Percentiles rank a stretch among this genome's conserved stretches.
phyloP scores from a whole-genome alignment of 192 early-diverging fungal genomes.

The Entomortierella beljakovae region DNA sequence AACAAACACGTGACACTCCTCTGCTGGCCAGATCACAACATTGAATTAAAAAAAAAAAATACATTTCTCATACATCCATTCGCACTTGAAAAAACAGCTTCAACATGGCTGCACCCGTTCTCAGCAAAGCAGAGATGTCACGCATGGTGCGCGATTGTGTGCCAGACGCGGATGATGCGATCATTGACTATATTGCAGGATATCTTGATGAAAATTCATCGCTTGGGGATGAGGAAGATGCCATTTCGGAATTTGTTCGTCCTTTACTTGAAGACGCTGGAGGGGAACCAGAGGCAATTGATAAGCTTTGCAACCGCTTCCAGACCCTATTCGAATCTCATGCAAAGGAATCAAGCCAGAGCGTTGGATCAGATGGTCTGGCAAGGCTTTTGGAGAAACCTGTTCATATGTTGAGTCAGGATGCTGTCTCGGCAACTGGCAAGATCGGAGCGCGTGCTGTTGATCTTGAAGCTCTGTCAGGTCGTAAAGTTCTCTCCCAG shows the following conservation, averaged over 20 bases:
- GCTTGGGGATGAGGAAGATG: constrained; percentile 66
- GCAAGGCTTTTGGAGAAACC: constrained; percentile 70
- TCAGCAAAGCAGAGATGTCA: constrained; percentile 53
- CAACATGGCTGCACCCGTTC: constrained; percentile 40
- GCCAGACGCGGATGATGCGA: constrained; percentile 78
- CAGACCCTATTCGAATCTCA: constrained; percentile 63
- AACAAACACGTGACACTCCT: neutral
- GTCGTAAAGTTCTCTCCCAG: constrained; percentile 75
- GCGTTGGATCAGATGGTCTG: constrained; percentile 58
- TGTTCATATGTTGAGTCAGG: constrained; percentile 78
- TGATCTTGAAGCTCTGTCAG: constrained; percentile 75
- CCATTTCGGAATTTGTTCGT: constrained; percentile 73
- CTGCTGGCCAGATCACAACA: neutral
- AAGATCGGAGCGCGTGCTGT: constrained; percentile 58
- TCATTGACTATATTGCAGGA: constrained; percentile 83
- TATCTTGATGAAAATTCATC: constrained; percentile 73
- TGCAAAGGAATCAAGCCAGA: constrained; percentile 52
- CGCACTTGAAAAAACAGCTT: neutral
- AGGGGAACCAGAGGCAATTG: constrained; percentile 69
- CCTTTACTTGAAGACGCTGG: constrained; percentile 78
- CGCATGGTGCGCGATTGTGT: constrained; percentile 67
- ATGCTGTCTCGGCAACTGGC: constrained; percentile 66
- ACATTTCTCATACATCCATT: neutral
- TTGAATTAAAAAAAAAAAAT: neutral
- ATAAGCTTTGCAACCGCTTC: constrained; percentile 76